Conservation (phyloP, 176 grass and related monocot genomes). For the Eleusine indica region DNA sequence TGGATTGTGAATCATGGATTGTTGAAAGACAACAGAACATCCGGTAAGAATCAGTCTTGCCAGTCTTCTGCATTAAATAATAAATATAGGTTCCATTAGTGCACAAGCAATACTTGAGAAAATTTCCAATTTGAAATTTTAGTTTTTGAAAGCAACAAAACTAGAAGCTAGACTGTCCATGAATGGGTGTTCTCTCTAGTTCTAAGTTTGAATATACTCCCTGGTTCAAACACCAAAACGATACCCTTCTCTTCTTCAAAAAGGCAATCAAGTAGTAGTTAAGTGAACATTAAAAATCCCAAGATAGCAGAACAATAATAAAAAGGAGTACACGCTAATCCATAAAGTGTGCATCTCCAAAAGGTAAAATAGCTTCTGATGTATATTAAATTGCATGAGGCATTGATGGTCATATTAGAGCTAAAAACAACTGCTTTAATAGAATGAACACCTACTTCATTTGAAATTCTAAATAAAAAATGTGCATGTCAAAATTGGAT, state of each 20-base stretch:
- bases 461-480: not conserved
- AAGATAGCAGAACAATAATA: not conserved
- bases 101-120: not conserved
- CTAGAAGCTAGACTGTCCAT: not conserved
- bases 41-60: slow-evolving; percentile 10
- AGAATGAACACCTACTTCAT: slow-evolving; percentile 4
- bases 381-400: not conserved
- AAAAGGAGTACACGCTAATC: not conserved
- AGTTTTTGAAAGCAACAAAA: not conserved
- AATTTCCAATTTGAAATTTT: slow-evolving; percentile 11
- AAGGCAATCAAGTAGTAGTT: not conserved
- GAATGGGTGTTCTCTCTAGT: not conserved
- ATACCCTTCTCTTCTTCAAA: not conserved
- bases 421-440: not conserved
- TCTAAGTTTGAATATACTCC: not conserved
- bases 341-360: slow-evolving; percentile 10
- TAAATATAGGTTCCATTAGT: not conserved
- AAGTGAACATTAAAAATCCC: not conserved
- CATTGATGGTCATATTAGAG: not conserved
- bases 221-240: not conserved
- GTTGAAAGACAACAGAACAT: not conserved
- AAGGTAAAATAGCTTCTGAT: not conserved
- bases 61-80: not conserved
- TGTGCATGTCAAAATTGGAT: not conserved
- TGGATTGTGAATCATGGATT: slow-evolving; percentile 30